These are phyloP conservation scores for Thamnidium elegans DNA, from an alignment of 192 early-diverging fungal species.

Conservation along the genomic window DNA sequence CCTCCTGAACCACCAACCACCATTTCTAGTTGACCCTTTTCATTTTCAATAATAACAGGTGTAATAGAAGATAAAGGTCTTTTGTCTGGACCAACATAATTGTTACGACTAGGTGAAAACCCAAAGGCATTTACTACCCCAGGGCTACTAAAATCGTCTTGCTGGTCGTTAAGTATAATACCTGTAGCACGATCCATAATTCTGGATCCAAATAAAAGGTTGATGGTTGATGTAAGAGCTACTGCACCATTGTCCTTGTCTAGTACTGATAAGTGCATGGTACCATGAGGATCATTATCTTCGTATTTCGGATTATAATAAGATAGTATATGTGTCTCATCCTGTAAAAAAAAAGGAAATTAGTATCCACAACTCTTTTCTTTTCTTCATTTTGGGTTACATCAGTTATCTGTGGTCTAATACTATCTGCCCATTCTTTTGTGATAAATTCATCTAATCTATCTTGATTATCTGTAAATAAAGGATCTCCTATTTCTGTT, in stretches of 20 bases:
- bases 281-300: constrained; percentile 79
- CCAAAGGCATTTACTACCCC: constrained; percentile 73
- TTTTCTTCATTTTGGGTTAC: constrained; percentile 7
- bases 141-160: constrained; percentile 92
- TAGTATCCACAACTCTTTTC: not conserved
- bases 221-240: constrained; percentile 83
- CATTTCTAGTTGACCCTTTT: constrained; percentile 58
- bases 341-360: constrained; percentile 8
- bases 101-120: constrained; percentile 78
- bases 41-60: constrained; percentile 62
- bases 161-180: constrained; percentile 90
- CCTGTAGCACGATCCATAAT: constrained; percentile 84
- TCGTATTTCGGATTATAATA: constrained; percentile 85
- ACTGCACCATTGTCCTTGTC: constrained; percentile 73
- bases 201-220: constrained; percentile 84
- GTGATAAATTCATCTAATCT: constrained; percentile 60
- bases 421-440: constrained; percentile 64
- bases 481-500: constrained; percentile 78
- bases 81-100: constrained; percentile 75
- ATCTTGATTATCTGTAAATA: constrained; percentile 57
- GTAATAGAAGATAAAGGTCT: constrained; percentile 75
- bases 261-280: constrained; percentile 85
- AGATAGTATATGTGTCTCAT: constrained; percentile 55
- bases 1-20: constrained; percentile 89
- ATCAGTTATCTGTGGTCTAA: constrained; percentile 72